A percentile compares a stretch with the other conserved stretches of the same genome.
Evolutionary conservation across 2,329 filamentous ascomycete genomes (phyloP).

Genomic region (Corinectria fuckeliana): DNA sequence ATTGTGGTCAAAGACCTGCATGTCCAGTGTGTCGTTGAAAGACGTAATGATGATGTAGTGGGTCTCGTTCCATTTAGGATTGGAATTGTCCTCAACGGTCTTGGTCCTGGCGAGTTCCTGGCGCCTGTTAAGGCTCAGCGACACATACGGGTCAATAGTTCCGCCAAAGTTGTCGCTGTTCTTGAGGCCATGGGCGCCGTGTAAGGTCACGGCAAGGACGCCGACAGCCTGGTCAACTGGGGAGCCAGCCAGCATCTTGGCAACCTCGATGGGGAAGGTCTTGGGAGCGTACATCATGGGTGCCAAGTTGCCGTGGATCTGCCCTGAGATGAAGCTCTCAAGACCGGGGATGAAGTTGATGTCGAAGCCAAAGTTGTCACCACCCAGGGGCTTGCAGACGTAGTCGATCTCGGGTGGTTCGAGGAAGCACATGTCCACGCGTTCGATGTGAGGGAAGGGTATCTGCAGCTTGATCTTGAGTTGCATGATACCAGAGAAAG

Average conservation of each 20-base stretch:
- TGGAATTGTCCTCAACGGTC: conserved; percentile 81
- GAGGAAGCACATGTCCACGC: conserved; percentile 93
- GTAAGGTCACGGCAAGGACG: conserved; percentile 88
- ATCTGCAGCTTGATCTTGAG: conserved; percentile 98
- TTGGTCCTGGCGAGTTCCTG: conserved; percentile 87
- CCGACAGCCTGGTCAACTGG: conserved; percentile 96
- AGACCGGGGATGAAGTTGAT: conserved; percentile 99
- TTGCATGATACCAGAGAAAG: conserved; percentile 93
- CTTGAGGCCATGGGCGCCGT: conserved; percentile 91
- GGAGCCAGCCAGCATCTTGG: conserved; percentile 95
- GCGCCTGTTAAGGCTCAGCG: conserved; percentile 84
- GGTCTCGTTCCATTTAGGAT: conserved; percentile 95
- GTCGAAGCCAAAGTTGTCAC: conserved; percentile 94
- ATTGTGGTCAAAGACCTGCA: conserved; percentile 91
- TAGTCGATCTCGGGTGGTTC: conserved; percentile 92
- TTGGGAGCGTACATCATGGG: conserved; percentile 99
- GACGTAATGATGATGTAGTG: conserved; percentile 94
- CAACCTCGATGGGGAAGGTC: conserved; percentile 97
- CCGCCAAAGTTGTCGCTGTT: conserved; percentile 94
- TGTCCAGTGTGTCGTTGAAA: conserved; percentile 83
- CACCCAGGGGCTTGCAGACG: conserved; percentile 95
- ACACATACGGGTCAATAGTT: conserved; percentile 87
- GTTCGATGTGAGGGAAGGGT: conserved; percentile 93
- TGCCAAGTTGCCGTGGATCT: conserved; percentile 90
- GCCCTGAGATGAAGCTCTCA: conserved; percentile 91